Evolutionary conservation across 257 asterid species (phyloP).

Genomic region (Anisodus acutangulus): DNA sequence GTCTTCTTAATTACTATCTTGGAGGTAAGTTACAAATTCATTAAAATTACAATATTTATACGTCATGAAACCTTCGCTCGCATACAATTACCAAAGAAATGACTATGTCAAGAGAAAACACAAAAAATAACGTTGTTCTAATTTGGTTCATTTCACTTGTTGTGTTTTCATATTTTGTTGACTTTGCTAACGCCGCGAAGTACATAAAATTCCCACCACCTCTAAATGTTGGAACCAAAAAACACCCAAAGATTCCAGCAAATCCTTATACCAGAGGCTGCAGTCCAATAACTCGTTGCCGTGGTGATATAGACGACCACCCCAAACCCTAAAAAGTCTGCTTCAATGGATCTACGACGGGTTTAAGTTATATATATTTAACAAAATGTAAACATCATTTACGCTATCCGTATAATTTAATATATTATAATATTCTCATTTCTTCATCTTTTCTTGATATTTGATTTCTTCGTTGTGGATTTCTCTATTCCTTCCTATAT

Average conservation of each 20-base stretch:
- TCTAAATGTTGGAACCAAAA: not conserved
- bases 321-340: not conserved
- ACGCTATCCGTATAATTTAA: too few relatives aligned
- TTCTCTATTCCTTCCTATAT: too few relatives aligned
- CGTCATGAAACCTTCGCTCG: not conserved
- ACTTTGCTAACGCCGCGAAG: not conserved
- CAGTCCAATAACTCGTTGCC: not conserved
- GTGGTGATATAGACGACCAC: not conserved
- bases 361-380: not conserved
- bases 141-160: constrained; percentile 13
- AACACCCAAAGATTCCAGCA: not conserved
- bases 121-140: not conserved
- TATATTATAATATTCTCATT: too few relatives aligned
- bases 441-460: too few relatives aligned
- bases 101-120: not conserved
- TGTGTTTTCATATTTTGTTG: constrained; percentile 5
- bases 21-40: not conserved
- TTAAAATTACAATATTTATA: not conserved
- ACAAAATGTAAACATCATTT: not conserved
- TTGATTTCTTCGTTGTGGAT: too few relatives aligned
- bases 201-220: constrained; percentile 25
- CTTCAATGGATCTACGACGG: not conserved
- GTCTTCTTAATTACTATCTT: too few relatives aligned
- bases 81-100: not conserved
- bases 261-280: not conserved